A percentile compares a stretch with the other conserved stretches of the same genome.
Evolutionary conservation across 2,329 filamentous ascomycete species (phyloP).

Genomic region (Corynespora cassiicola): DNA sequence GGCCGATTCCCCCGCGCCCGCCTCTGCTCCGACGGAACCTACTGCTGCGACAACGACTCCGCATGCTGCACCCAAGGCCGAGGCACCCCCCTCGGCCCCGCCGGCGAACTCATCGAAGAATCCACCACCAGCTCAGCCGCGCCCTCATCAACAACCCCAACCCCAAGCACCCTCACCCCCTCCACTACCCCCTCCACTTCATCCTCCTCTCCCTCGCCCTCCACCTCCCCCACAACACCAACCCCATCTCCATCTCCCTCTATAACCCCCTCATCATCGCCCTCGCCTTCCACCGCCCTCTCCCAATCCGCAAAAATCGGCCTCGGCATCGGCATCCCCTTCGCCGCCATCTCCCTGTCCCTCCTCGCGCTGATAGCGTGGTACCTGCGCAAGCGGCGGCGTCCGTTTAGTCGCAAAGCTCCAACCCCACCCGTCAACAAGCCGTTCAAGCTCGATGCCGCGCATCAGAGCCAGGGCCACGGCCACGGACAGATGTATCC

Average conservation of each 20-base stretch:
- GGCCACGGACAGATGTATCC: too few species aligned
- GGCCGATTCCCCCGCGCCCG: not conserved
- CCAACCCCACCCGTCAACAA: too few species aligned
- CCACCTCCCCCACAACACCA: not conserved
- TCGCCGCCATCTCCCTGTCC: conserved; percentile 1
- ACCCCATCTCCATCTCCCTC: too few species aligned
- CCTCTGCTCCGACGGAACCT: conserved; percentile 1
- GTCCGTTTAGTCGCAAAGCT: too few species aligned
- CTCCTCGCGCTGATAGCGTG: too few species aligned
- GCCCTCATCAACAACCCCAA: too few species aligned
- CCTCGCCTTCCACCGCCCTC: not conserved
- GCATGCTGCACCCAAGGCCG: conserved; percentile 1
- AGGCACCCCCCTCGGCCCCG: conserved; percentile 1
- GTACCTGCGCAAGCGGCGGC: too few species aligned
- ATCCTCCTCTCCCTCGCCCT: not conserved
- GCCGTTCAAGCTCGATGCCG: too few species aligned
- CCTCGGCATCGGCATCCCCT: conserved; percentile 4
- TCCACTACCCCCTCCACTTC: too few species aligned
- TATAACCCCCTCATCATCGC: not conserved
- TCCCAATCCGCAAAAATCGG: conserved; percentile 4
- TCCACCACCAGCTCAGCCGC: too few species aligned
- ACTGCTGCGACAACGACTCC: conserved; percentile 5
- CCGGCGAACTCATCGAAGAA: conserved; percentile 3
- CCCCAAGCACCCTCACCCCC: too few species aligned
- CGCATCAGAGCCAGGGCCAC: too few species aligned